These are phyloP conservation scores for Trichophyton benhamiae DNA, from an alignment of 2,329 filamentous ascomycete genomes.

Conservation along the genomic window DNA sequence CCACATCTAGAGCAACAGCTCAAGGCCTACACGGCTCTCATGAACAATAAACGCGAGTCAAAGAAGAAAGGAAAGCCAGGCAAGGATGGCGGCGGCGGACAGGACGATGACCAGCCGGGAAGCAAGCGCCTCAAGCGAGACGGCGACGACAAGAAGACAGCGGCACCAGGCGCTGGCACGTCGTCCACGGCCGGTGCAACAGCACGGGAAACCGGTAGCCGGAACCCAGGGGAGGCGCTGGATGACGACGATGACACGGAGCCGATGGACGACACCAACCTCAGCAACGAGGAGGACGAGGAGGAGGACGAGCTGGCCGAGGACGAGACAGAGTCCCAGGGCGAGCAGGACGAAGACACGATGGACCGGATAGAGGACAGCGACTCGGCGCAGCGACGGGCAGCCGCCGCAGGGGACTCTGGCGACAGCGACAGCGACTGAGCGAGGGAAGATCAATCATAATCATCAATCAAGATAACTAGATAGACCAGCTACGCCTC, in stretches of 20 bases:
- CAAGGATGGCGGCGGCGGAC: constrained; percentile 45
- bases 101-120: constrained; percentile 42
- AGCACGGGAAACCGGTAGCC: not conserved
- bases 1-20: constrained; percentile 48
- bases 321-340: constrained; percentile 15
- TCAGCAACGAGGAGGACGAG: constrained; percentile 14
- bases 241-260: not conserved
- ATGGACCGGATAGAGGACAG: constrained; percentile 3
- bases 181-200: not conserved
- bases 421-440: constrained; percentile 5
- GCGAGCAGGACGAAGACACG: constrained; percentile 9
- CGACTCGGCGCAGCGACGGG: not conserved
- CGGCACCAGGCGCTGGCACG: not conserved
- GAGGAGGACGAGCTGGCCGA: constrained; percentile 17
- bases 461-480: too few relatives aligned
- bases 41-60: constrained; percentile 25
- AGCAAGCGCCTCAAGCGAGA: constrained; percentile 16
- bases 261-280: constrained; percentile 3
- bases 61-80: constrained; percentile 32
- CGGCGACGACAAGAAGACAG: constrained; percentile 16
- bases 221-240: not conserved
- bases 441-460: too few relatives aligned
- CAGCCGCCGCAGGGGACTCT: not conserved
- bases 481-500: too few relatives aligned
- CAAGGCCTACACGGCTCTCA: constrained; percentile 32